Percentiles rank a stretch among this genome's conserved stretches.
phyloP scores from a whole-genome alignment of 148 eudicot genomes.

The Chenopodium suecicum region DNA sequence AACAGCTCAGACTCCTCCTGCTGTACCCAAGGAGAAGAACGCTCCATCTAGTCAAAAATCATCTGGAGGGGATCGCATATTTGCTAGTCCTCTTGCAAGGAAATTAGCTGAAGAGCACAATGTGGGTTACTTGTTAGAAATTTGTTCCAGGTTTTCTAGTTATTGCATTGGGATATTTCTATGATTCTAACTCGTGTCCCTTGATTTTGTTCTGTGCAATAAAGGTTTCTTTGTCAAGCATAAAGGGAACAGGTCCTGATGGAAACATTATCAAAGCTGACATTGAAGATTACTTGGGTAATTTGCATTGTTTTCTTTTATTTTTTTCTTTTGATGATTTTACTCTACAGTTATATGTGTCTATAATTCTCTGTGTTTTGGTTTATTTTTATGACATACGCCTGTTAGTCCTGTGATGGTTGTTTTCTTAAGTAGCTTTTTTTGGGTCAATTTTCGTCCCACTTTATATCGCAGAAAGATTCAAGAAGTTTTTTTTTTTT shows the following conservation, averaged over 20 bases:
- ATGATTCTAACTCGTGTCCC: slow-evolving; percentile 3
- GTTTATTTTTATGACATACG: background rate
- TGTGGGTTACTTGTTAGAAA: slow-evolving; percentile 34
- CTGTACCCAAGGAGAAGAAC: slow-evolving; percentile 46
- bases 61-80: slow-evolving; percentile 69
- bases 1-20: slow-evolving; percentile 49
- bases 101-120: slow-evolving; percentile 89
- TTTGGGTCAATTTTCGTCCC: background rate
- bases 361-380: background rate
- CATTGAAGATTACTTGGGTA: slow-evolving; percentile 93
- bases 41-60: slow-evolving; percentile 43
- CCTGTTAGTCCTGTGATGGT: background rate
- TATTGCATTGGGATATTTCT: background rate
- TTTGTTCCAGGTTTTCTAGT: slow-evolving; percentile 10
- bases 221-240: slow-evolving; percentile 75
- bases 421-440: background rate
- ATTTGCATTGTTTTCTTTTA: background rate
- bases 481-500: background rate
- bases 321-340: background rate
- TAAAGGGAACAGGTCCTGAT: slow-evolving; percentile 98
- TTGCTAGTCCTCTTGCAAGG: slow-evolving; percentile 95
- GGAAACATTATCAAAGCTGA: slow-evolving; percentile 93
- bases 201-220: slow-evolving; percentile 1
- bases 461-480: background rate
- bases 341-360: background rate